Conservation (phyloP, 768 basidiomycete species). For the Coprinopsis strossmayeri region DNA sequence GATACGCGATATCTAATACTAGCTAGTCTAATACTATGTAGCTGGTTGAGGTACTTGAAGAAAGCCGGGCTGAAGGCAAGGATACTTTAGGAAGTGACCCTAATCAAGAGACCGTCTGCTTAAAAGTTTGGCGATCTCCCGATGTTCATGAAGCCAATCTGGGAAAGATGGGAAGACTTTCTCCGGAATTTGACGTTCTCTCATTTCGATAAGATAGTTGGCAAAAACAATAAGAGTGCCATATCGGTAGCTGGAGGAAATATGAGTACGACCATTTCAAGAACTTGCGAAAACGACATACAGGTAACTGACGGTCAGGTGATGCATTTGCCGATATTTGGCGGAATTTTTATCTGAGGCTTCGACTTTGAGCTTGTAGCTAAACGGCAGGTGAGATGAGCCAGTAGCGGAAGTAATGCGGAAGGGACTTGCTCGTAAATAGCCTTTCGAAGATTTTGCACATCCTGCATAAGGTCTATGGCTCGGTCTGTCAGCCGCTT, state of each 20-base stretch:
- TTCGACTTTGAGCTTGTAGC: slow-evolving; percentile 88
- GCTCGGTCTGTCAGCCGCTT: slow-evolving; percentile 86
- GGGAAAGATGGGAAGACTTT: slow-evolving; percentile 54
- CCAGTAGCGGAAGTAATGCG: neutral
- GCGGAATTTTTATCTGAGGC: slow-evolving; percentile 71
- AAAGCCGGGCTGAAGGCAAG: neutral
- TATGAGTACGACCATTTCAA: slow-evolving; percentile 1
- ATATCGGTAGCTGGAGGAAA: slow-evolving; percentile 62
- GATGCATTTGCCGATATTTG: slow-evolving; percentile 71
- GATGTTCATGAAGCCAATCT: slow-evolving; percentile 73
- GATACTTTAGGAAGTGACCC: neutral
- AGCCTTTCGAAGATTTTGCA: slow-evolving; percentile 93
- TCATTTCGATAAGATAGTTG: slow-evolving; percentile 83
- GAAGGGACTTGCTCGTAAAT: slow-evolving; percentile 75
- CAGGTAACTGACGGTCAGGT: slow-evolving; percentile 85
- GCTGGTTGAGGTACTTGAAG: no score
- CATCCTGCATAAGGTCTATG: slow-evolving; percentile 91
- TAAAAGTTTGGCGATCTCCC: slow-evolving; percentile 77
- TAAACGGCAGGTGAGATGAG: slow-evolving; percentile 22
- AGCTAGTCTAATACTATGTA: no score
- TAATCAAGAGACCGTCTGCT: slow-evolving; percentile 65
- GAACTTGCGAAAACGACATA: slow-evolving; percentile 24
- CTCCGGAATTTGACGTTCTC: slow-evolving; percentile 20
- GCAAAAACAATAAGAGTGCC: slow-evolving; percentile 91
- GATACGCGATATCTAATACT: no score